Evolutionary conservation across 1,284 basidiomycete species (phyloP).

Genomic region (Boletus mariae): DNA sequence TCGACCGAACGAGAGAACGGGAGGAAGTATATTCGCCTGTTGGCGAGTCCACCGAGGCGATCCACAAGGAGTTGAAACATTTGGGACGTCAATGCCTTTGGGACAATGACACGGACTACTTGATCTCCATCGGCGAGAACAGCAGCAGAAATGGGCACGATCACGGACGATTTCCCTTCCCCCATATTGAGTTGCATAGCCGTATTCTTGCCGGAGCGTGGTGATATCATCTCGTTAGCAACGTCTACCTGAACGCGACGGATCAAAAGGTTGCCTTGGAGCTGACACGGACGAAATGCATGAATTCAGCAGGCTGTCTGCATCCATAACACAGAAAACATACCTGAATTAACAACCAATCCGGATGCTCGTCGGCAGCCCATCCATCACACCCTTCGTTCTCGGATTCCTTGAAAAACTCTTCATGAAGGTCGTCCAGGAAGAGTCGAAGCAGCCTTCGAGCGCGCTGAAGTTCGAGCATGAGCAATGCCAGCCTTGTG

Average conservation of each 20-base stretch:
- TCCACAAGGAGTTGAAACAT: not conserved
- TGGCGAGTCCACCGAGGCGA: not conserved
- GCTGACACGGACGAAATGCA: constrained; percentile 29
- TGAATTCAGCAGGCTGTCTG: not conserved
- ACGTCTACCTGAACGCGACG: constrained; percentile 41
- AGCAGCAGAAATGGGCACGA: not conserved
- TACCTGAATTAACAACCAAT: constrained; percentile 51
- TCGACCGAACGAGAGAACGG: not conserved
- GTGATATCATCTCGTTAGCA: constrained; percentile 48
- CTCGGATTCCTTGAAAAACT: constrained; percentile 36
- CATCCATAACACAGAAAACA: not conserved
- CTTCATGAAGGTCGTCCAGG: constrained; percentile 18
- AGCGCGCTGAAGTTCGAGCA: constrained; percentile 35
- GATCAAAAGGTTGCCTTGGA: constrained; percentile 42
- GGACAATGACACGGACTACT: not conserved
- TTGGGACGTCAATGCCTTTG: not conserved
- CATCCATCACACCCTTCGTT: constrained; percentile 24
- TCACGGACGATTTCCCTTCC: not conserved
- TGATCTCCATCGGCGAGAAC: not conserved
- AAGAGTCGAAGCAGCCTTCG: constrained; percentile 14
- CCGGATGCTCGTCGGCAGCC: constrained; percentile 25
- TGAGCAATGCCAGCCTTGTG: constrained; percentile 22
- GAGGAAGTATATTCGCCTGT: not conserved
- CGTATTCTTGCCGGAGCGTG: constrained; percentile 32
- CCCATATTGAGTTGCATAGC: not conserved